Conservation (phyloP, 2,329 filamentous ascomycete species). For the Aureobasidium sp. region DNA sequence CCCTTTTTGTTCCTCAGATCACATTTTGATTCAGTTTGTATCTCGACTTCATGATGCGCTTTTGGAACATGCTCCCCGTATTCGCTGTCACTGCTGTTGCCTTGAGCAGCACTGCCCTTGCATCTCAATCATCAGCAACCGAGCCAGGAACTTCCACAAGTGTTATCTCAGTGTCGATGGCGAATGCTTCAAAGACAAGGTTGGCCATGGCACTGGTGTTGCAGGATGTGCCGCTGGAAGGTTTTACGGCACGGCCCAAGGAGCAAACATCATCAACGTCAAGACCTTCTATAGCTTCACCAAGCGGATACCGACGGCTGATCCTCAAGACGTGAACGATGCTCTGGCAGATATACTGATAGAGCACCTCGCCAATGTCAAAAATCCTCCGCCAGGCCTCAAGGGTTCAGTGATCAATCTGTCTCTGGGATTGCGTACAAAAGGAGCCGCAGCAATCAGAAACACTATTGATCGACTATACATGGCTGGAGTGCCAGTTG, state of each 20-base stretch:
- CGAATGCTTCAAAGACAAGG: background rate
- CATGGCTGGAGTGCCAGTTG: background rate
- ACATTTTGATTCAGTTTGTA: no score
- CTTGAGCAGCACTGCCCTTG: no score
- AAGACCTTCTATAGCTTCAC: background rate
- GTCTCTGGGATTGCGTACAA: background rate
- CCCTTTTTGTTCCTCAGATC: no score
- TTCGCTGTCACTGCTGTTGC: no score
- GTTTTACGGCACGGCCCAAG: background rate
- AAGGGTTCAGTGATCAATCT: background rate
- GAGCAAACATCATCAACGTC: background rate
- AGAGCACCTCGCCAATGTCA: background rate
- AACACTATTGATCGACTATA: background rate
- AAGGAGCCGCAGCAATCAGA: background rate
- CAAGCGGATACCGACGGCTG: background rate
- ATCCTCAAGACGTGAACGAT: background rate
- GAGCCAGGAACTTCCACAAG: background rate
- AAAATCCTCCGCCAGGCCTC: background rate
- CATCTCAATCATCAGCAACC: no score
- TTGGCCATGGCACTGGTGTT: background rate
- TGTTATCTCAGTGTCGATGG: background rate
- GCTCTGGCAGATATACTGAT: background rate
- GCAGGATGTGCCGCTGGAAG: background rate
- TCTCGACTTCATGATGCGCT: no score
- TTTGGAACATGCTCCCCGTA: no score